phyloP scores from a whole-genome alignment of 164 flowering plant genomes.

The Tetrastigma voinierianum region DNA sequence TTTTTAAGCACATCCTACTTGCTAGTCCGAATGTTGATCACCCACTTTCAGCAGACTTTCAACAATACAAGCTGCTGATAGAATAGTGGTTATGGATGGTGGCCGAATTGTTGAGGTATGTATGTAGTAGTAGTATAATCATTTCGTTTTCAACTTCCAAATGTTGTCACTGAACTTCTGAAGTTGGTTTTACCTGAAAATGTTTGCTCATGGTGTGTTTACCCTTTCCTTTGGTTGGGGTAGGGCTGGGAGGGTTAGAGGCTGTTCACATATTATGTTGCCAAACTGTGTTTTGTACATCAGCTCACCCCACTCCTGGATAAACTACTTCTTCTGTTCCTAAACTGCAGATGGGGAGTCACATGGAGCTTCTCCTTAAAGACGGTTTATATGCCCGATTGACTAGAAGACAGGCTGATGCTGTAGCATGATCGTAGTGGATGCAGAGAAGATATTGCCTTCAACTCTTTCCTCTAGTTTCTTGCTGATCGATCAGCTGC shows the following conservation, averaged over 20 bases:
- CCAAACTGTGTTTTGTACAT: not conserved
- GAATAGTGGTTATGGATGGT: conserved; percentile 80
- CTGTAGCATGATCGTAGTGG: conserved; percentile 46
- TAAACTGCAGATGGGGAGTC: conserved; percentile 68
- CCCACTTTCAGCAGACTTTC: conserved; percentile 59
- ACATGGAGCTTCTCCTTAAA: conserved; percentile 59
- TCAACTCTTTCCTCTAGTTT: not conserved
- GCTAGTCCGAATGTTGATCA: not conserved
- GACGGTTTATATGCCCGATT: conserved; percentile 80
- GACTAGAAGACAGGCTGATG: conserved; percentile 73
- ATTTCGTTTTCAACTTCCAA: not conserved
- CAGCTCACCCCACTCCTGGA: no score
- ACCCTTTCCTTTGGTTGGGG: no score
- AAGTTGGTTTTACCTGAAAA: not conserved
- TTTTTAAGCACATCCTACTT: not conserved
- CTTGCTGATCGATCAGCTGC: not conserved
- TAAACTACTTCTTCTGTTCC: conserved; percentile 5
- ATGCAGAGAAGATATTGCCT: not conserved
- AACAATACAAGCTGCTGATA: conserved; percentile 88
- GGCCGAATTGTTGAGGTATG: conserved; percentile 84
- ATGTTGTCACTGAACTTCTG: not conserved
- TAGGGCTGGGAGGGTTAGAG: not conserved
- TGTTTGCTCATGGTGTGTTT: not conserved
- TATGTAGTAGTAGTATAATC: not conserved
- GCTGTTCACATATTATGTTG: not conserved